A percentile compares a stretch with the other conserved stretches of the same genome.
Evolutionary conservation across 164 flowering plant genomes (phyloP).

Genomic region (Stephania japonica): DNA sequence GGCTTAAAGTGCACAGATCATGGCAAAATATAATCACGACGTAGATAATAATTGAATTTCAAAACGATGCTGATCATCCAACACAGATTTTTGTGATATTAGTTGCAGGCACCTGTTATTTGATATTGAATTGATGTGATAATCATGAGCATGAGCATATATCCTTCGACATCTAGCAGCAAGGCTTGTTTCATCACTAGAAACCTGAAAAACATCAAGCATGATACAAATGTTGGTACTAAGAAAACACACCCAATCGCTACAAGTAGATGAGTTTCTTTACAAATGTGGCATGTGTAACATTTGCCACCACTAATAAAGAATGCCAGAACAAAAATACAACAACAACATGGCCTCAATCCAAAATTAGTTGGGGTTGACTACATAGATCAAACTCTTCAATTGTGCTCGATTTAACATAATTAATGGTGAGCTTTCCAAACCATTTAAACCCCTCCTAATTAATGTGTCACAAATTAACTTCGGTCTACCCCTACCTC

Average conservation of each 20-base stretch:
- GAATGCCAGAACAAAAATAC: not conserved
- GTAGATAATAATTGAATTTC: not conserved
- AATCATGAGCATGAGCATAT: constrained; percentile 99
- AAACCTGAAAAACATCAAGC: constrained; percentile 41
- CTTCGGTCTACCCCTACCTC: no score
- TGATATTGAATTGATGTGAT: constrained; percentile 97
- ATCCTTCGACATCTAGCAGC: constrained; percentile 89
- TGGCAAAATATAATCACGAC: not conserved
- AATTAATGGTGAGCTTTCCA: no score
- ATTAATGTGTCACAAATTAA: no score
- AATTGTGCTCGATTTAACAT: no score
- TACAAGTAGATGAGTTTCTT: not conserved
- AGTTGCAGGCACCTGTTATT: constrained; percentile 63
- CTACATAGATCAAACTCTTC: no score
- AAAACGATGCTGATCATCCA: not conserved
- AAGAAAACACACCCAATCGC: not conserved
- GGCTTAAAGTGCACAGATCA: not conserved
- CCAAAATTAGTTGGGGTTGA: no score
- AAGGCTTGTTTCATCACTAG: constrained; percentile 81
- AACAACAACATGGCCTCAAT: no score
- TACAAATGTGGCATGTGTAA: not conserved
- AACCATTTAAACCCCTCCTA: no score
- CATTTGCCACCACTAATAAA: not conserved
- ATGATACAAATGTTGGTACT: constrained; percentile 9
- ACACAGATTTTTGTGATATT: not conserved